Percentiles rank a stretch among this genome's conserved stretches.
Conservation (phyloP, 805 yeast genomes). For the Candida krabiensis region DNA sequence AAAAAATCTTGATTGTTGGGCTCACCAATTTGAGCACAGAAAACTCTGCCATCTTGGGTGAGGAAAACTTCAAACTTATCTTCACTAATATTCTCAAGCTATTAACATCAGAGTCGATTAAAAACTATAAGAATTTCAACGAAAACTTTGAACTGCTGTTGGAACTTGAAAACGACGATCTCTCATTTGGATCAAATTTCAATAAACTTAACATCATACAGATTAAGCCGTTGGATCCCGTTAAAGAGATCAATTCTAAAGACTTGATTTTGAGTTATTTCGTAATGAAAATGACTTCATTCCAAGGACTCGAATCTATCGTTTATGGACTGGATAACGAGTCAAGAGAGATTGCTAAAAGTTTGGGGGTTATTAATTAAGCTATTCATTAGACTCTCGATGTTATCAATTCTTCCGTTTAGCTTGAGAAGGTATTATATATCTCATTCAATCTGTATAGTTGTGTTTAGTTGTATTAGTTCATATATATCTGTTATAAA, state of each 20-base stretch:
- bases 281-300: conserved; percentile 22
- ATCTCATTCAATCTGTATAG: too few species aligned
- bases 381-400: too few species aligned
- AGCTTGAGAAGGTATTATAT: too few species aligned
- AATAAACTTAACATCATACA: conserved; percentile 69
- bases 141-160: conserved; percentile 50
- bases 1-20: conserved; percentile 50
- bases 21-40: conserved; percentile 44
- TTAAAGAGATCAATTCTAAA: conserved; percentile 44
- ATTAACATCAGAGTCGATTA: conserved; percentile 34
- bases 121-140: conserved; percentile 32
- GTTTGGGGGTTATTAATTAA: conserved; percentile 14
- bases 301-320: conserved; percentile 17
- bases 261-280: conserved; percentile 35
- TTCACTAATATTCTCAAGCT: conserved; percentile 43
- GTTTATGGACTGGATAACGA: conserved; percentile 18
- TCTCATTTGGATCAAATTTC: conserved; percentile 82
- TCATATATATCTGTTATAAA: too few species aligned
- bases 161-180: conserved; percentile 57
- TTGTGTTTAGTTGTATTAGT: too few species aligned
- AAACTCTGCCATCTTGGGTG: conserved; percentile 38
- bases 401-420: too few species aligned
- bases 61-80: conserved; percentile 41
- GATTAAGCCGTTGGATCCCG: conserved; percentile 67
- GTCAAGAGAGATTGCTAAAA: conserved; percentile 13